A percentile compares a stretch with the other conserved stretches of the same genome.
Conservation (phyloP, 352 stramenopile genomes). For the Achlya hypogyna region DNA sequence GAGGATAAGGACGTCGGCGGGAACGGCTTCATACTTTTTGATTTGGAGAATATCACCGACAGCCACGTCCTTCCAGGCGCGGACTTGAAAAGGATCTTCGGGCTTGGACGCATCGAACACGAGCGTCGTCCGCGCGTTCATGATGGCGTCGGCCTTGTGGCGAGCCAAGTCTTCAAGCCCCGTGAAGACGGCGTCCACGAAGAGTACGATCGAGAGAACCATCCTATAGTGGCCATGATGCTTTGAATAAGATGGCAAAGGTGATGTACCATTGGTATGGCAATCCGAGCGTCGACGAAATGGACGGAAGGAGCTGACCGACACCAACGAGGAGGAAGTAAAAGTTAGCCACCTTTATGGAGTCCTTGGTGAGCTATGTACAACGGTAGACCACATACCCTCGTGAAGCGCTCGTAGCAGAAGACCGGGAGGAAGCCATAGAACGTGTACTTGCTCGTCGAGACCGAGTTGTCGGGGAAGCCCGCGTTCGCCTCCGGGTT, state of each 20-base stretch:
- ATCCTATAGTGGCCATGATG: conserved; percentile 24
- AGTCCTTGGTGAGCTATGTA: not conserved
- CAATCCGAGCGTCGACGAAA: conserved; percentile 76
- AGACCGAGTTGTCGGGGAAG: conserved; percentile 75
- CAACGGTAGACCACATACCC: conserved; percentile 23
- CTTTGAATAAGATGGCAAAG: not conserved
- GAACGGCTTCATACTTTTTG: conserved; percentile 77
- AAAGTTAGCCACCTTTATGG: conserved; percentile 57
- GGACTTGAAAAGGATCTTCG: conserved; percentile 32
- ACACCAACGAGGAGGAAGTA: conserved; percentile 86
- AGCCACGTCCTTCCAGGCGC: conserved; percentile 47
- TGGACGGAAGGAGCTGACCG: conserved; percentile 74
- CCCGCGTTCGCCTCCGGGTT: conserved; percentile 43
- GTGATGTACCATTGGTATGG: conserved; percentile 62
- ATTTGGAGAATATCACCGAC: conserved; percentile 84
- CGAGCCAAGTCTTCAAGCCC: conserved; percentile 76
- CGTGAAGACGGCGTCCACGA: conserved; percentile 74
- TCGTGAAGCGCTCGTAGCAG: conserved; percentile 76
- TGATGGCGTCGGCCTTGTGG: conserved; percentile 67
- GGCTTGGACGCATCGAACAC: conserved; percentile 40
- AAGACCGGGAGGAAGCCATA: conserved; percentile 79
- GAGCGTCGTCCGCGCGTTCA: conserved; percentile 58
- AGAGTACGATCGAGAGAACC: conserved; percentile 73
- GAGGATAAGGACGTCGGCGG: conserved; percentile 70
- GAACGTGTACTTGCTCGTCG: conserved; percentile 84